Percentiles rank a stretch among this genome's conserved stretches.
Evolutionary conservation across 176 grass and related monocot genomes (phyloP).

Genomic region (Hsuehochloa calcarea): DNA sequence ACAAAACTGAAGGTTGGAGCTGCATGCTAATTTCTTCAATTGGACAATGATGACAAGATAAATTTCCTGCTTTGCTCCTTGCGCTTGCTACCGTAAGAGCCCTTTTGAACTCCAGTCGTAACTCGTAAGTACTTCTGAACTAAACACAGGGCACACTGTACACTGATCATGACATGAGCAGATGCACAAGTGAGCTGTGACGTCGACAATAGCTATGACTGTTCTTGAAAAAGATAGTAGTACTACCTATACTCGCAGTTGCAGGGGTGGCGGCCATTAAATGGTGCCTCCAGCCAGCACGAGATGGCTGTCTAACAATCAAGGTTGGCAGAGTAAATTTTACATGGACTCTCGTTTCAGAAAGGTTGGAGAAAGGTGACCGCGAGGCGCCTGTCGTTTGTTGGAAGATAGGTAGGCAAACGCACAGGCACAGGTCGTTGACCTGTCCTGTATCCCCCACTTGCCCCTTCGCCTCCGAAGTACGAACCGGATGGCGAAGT

Average conservation of each 20-base stretch:
- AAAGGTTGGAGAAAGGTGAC: background rate
- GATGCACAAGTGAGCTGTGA: background rate
- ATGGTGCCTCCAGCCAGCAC: background rate
- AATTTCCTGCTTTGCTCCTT: no score
- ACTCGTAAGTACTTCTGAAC: no score
- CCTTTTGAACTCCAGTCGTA: no score
- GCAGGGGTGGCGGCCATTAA: background rate
- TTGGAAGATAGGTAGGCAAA: constrained; percentile 26
- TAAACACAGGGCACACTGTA: no score
- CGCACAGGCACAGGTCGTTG: constrained; percentile 24
- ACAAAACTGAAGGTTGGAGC: no score
- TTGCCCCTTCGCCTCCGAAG: background rate
- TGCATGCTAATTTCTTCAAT: no score
- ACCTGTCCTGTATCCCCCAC: background rate
- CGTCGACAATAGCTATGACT: background rate
- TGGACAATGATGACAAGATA: no score
- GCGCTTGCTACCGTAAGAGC: no score
- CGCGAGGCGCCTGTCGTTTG: constrained; percentile 3
- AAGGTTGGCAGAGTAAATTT: background rate
- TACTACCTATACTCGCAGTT: background rate
- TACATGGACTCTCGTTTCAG: background rate
- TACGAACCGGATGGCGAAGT: background rate
- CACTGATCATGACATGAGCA: no score
- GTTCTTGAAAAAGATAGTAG: background rate
- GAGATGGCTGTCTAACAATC: background rate